These are phyloP conservation scores for Debaryomyces sp. DNA, from an alignment of 1,139 yeast species.

Conservation along the genomic window DNA sequence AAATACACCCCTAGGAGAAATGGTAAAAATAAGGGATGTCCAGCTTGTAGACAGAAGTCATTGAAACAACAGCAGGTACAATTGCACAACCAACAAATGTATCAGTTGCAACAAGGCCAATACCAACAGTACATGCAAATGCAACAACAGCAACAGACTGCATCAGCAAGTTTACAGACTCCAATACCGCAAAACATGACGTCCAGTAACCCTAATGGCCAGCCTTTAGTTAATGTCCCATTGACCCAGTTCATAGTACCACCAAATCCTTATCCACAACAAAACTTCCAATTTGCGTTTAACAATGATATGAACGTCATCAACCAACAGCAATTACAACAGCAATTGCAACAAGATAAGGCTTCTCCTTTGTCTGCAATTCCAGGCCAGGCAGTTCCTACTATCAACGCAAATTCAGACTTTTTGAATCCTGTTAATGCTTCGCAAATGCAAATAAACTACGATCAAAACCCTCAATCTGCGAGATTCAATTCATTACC, in stretches of 20 bases:
- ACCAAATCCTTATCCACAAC: conserved; percentile 22
- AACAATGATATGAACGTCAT: conserved; percentile 19
- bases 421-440: conserved; percentile 10
- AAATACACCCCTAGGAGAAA: conserved; percentile 56
- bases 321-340: conserved; percentile 5
- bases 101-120: conserved; percentile 35
- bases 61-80: conserved; percentile 44
- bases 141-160: conserved; percentile 22
- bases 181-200: conserved; percentile 9
- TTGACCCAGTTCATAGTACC: conserved; percentile 19
- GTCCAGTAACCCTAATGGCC: conserved; percentile 1
- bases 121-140: conserved; percentile 29
- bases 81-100: conserved; percentile 40
- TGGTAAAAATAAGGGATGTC: conserved; percentile 59
- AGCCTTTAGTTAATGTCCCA: conserved; percentile 8
- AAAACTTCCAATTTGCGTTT: conserved; percentile 24
- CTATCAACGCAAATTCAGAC: conserved; percentile 1
- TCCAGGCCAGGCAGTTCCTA: conserved; percentile 14
- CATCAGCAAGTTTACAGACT: conserved; percentile 7
- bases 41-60: conserved; percentile 55
- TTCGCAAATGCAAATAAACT: conserved; percentile 16
- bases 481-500: conserved; percentile 35
- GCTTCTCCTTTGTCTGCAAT: conserved; percentile 30
- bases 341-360: conserved; percentile 23
- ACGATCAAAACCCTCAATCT: conserved; percentile 16